Evolutionary conservation across 2,329 filamentous ascomycete genomes (phyloP).

Genomic region (Claviceps paspali): DNA sequence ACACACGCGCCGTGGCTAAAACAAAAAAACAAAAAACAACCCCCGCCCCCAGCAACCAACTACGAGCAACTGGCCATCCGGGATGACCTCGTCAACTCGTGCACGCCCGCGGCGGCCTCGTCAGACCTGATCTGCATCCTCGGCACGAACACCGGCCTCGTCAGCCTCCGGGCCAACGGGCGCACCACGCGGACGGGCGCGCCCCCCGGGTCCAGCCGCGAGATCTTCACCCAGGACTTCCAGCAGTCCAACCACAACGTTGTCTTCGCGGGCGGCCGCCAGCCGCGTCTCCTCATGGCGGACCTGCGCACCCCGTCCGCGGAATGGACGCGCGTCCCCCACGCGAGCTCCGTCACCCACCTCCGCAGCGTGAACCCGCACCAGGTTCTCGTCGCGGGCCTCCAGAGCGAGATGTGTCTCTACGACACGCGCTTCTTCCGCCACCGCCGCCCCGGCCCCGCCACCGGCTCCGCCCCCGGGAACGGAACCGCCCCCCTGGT

Average conservation of each 20-base stretch:
- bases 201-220: too few relatives aligned
- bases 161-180: constrained; percentile 19
- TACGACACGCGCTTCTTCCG: constrained; percentile 38
- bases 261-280: constrained; percentile 35
- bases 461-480: too few relatives aligned
- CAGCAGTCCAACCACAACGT: constrained; percentile 26
- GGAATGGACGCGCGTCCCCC: constrained; percentile 18
- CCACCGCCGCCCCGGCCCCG: too few relatives aligned
- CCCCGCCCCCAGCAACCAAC: constrained; percentile 17
- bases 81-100: constrained; percentile 21
- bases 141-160: constrained; percentile 32
- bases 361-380: constrained; percentile 32
- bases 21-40: too few relatives aligned
- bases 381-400: constrained; percentile 37
- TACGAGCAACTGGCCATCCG: constrained; percentile 18
- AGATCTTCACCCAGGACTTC: constrained; percentile 36
- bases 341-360: constrained; percentile 30
- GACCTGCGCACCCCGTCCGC: constrained; percentile 26
- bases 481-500: constrained; percentile 25
- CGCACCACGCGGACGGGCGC: too few relatives aligned
- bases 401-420: constrained; percentile 32
- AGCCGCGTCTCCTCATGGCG: constrained; percentile 27
- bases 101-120: constrained; percentile 24
- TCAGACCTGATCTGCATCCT: constrained; percentile 29
- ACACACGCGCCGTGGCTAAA: too few relatives aligned